Conservation (phyloP, 306 rosid genomes). For the Inga leiocalycina region DNA sequence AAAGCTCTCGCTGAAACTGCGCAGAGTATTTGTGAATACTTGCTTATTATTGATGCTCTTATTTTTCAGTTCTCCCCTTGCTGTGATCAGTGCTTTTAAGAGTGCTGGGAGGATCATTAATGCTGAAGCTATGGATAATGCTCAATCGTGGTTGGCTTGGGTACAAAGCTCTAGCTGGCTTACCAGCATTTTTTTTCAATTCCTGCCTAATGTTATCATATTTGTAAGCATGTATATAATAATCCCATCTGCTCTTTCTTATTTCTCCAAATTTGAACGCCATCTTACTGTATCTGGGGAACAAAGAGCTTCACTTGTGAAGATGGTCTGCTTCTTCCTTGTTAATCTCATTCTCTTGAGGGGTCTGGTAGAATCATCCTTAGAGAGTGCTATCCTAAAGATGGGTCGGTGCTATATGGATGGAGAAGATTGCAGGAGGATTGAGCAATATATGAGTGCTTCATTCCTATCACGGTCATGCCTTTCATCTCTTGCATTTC, state of each 20-base stretch:
- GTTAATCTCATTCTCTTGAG: constrained; percentile 89
- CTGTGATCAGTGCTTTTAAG: constrained; percentile 76
- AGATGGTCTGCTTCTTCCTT: constrained; percentile 97
- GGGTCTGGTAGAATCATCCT: constrained; percentile 87
- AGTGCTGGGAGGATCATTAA: constrained; percentile 88
- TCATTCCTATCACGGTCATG: constrained; percentile 90
- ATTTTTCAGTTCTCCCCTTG: constrained; percentile 96
- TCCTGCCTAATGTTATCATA: constrained; percentile 85
- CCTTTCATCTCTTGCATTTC: constrained; percentile 93
- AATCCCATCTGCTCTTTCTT: constrained; percentile 88
- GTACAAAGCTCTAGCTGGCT: constrained; percentile 94
- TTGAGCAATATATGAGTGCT: constrained; percentile 94
- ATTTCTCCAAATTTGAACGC: constrained; percentile 87
- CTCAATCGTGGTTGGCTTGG: constrained; percentile 90
- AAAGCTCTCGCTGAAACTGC: constrained; percentile 61
- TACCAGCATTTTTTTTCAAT: constrained; percentile 87
- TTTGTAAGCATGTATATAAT: constrained; percentile 92
- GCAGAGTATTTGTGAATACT: constrained; percentile 77
- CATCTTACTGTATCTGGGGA: constrained; percentile 96
- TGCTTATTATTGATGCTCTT: constrained; percentile 80
- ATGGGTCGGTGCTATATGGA: constrained; percentile 97
- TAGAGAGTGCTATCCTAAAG: constrained; percentile 75
- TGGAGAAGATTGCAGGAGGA: constrained; percentile 96
- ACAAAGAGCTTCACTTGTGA: constrained; percentile 88
- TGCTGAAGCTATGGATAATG: constrained; percentile 95